phyloP scores from a whole-genome alignment of 2,329 filamentous ascomycete species.

The Colletotrichum musae region DNA sequence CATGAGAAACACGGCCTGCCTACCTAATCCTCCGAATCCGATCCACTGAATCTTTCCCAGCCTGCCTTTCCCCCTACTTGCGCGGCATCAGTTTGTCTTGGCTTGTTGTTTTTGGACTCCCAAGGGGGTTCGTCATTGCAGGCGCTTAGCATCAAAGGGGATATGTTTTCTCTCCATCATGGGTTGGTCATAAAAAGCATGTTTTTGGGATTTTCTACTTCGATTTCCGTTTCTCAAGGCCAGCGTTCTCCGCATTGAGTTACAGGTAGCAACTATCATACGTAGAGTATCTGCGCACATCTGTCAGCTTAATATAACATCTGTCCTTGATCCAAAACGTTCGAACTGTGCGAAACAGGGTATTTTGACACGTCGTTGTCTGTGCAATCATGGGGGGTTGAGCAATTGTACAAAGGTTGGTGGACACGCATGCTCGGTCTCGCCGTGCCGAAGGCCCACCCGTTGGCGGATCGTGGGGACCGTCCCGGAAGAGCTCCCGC shows the following conservation, averaged over 20 bases:
- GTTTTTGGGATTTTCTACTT: not conserved
- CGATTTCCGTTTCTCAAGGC: not conserved
- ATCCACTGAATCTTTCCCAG: not conserved
- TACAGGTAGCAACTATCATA: not conserved
- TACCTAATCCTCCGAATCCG: not conserved
- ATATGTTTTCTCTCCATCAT: not conserved
- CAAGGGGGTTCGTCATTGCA: not conserved
- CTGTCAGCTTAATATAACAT: not conserved
- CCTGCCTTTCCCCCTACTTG: no score
- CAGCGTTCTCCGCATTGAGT: not conserved
- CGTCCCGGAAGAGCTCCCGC: not conserved
- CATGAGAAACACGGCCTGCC: constrained; percentile 14
- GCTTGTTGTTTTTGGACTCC: not conserved
- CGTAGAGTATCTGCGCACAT: not conserved
- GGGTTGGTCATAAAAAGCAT: constrained; percentile 9
- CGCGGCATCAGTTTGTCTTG: not conserved
- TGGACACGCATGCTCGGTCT: not conserved
- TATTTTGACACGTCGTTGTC: no score
- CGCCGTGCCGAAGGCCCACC: constrained; percentile 1
- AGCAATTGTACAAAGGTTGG: no score
- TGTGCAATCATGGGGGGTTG: no score
- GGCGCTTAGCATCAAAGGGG: constrained; percentile 20
- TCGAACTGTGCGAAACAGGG: not conserved
- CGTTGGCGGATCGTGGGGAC: not conserved
- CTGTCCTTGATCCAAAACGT: not conserved